A percentile compares a stretch with the other conserved stretches of the same genome.
phyloP scores from a whole-genome alignment of 2,329 filamentous ascomycete species.

The Ramichloridium luteum region DNA sequence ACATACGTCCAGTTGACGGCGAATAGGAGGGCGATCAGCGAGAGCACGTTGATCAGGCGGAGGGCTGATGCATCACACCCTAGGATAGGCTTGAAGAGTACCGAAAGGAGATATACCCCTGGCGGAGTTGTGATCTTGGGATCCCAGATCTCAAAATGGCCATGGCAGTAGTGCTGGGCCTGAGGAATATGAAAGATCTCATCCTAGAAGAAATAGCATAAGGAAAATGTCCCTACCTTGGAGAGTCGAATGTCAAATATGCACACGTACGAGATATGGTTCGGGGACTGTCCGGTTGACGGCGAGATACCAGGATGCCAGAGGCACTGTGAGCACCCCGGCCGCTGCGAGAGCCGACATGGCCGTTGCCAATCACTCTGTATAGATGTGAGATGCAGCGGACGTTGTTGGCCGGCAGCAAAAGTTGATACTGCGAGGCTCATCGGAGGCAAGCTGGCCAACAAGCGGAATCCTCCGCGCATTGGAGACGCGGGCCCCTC shows the following conservation, averaged over 20 bases:
- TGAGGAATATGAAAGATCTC: conserved; percentile 86
- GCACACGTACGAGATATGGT: conserved; percentile 43
- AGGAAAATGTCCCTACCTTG: conserved; percentile 11
- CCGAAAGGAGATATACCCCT: conserved; percentile 47
- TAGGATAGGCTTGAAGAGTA: conserved; percentile 26
- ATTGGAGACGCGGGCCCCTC: too few relatives aligned
- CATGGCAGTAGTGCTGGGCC: conserved; percentile 72
- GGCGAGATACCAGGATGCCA: conserved; percentile 20
- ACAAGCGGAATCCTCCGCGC: too few relatives aligned
- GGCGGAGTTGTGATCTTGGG: conserved; percentile 96
- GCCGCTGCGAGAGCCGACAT: too few relatives aligned
- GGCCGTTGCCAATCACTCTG: too few relatives aligned
- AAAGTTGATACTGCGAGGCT: too few relatives aligned
- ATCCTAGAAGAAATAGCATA: conserved; percentile 43
- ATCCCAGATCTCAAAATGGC: conserved; percentile 70
- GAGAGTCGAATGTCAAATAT: too few relatives aligned
- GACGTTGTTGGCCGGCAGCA: too few relatives aligned
- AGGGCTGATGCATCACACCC: conserved; percentile 30
- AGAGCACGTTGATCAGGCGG: conserved; percentile 28
- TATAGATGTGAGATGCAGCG: too few relatives aligned
- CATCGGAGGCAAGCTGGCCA: too few relatives aligned
- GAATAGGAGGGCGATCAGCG: conserved; percentile 26
- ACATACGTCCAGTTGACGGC: conserved; percentile 16
- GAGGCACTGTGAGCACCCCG: conserved; percentile 12
- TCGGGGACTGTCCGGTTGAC: conserved; percentile 41